Evolutionary conservation across 2,329 filamentous ascomycete species (phyloP), one percentile per base, ranked within the genome.

Genomic region (Neoscytalidium dimidiatum): DNA sequence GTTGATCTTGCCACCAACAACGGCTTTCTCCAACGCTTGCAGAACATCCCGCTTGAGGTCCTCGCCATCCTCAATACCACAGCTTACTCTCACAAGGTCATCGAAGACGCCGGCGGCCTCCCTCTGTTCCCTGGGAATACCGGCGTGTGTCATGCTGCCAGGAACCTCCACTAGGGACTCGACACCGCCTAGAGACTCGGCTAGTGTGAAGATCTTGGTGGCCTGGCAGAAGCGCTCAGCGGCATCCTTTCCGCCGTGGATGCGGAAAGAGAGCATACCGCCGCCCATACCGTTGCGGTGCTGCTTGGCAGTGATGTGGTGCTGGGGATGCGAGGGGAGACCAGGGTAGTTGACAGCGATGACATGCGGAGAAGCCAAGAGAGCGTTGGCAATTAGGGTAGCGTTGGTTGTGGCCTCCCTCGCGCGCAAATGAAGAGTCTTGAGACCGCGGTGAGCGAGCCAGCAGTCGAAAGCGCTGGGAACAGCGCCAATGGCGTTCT

Each of bases 181-280:
- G 53, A 99, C 90, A 64, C 94, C 95, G 67, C 95, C 95, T 26
- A 99, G 82, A 66, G 88, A 92, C 84, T 99, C 95, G 31, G 95
- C 95, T 6, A 99, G 85, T 1, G 93, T 97, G 81, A 97, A 98
- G 77, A 99, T 88, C 74, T 88, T 88, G 48, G 94, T 97, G 66
- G 86, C 82, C 79, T 95, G 89, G 85, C 95, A 98, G 86, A 99
- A 99, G 61, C 89, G 86, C 80, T 96, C 91, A 14, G 95, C 95
- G 0, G 94, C 94, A 51, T 85, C 85, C 73, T 92, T 87, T 38
- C 95, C 95, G 64, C 94, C 95, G 69, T 88, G 87, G 78, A 99
- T 92, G 69, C 95, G 90, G 88, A 99, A 99, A 66, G 91, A 94
- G 48, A 99, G 88, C 95, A 99, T 99, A 67, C 95, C 95, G 71